Percentiles rank a stretch among this genome's conserved stretches.
phyloP scores from a whole-genome alignment of 768 basidiomycete species.

The Trametes meyenii region DNA sequence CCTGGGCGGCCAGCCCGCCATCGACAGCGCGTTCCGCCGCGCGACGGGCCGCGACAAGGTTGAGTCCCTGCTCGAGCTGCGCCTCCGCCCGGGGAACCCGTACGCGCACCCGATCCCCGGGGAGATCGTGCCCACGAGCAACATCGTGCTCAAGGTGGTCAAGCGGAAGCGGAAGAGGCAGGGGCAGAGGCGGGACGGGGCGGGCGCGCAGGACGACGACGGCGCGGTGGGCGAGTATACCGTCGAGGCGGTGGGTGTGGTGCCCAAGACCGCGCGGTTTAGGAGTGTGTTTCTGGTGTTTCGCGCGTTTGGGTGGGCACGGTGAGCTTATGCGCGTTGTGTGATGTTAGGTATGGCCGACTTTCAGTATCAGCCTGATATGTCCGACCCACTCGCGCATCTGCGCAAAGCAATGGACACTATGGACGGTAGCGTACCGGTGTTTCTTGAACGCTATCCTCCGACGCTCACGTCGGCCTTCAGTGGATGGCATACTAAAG shows the following conservation, averaged over 20 bases:
- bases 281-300: constrained; percentile 61
- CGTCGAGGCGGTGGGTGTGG: constrained; percentile 69
- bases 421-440: constrained; percentile 72
- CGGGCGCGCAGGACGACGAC: too few species aligned
- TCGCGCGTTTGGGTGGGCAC: background rate
- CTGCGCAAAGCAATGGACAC: constrained; percentile 74
- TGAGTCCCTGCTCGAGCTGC: constrained; percentile 74
- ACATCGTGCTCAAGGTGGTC: constrained; percentile 83
- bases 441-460: background rate
- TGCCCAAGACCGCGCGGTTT: constrained; percentile 86
- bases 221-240: constrained; percentile 68
- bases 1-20: constrained; percentile 67
- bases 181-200: constrained; percentile 22
- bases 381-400: constrained; percentile 67
- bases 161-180: constrained; percentile 62
- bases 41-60: constrained; percentile 51
- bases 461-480: background rate
- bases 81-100: constrained; percentile 70
- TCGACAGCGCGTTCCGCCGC: constrained; percentile 80
- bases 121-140: constrained; percentile 73
- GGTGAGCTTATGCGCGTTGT: background rate
- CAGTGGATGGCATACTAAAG: constrained; percentile 75
- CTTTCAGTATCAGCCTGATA: constrained; percentile 83
- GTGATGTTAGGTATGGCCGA: constrained; percentile 90
- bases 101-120: constrained; percentile 87